Percentiles rank a stretch among this genome's conserved stretches.
Evolutionary conservation across 768 basidiomycete genomes (phyloP).

Genomic region (Lactarius deliciosus): DNA sequence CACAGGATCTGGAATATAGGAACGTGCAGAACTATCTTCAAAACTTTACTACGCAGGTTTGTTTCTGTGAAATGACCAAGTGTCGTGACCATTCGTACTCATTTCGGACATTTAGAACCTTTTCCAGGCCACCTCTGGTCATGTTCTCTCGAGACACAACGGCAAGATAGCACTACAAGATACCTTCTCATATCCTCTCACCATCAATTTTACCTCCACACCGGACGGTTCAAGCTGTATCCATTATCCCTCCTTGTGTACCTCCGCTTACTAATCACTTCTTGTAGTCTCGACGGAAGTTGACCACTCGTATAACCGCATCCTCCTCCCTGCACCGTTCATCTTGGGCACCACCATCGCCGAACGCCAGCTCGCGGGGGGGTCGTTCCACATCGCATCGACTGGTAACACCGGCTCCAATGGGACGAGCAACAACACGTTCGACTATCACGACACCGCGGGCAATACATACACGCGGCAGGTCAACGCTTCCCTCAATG

Average conservation of each 20-base stretch:
- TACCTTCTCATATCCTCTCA: slow-evolving; percentile 49
- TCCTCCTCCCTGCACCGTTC: slow-evolving; percentile 56
- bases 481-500: slow-evolving; percentile 60
- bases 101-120: slow-evolving; percentile 41
- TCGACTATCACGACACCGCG: slow-evolving; percentile 55
- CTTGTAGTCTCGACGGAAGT: slow-evolving; percentile 51
- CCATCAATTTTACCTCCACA: slow-evolving; percentile 35
- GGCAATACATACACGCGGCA: slow-evolving; percentile 38
- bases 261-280: background rate
- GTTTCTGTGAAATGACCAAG: background rate
- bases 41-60: slow-evolving; percentile 44
- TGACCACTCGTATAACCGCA: slow-evolving; percentile 70
- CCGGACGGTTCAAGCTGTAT: slow-evolving; percentile 38
- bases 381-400: slow-evolving; percentile 47
- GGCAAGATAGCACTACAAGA: slow-evolving; percentile 46
- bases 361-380: slow-evolving; percentile 58
- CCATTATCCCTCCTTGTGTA: slow-evolving; percentile 4
- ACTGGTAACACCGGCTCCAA: slow-evolving; percentile 55
- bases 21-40: slow-evolving; percentile 63
- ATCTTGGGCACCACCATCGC: slow-evolving; percentile 55
- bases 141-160: slow-evolving; percentile 50
- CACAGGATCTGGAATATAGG: slow-evolving; percentile 58
- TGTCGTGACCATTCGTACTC: background rate
- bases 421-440: slow-evolving; percentile 68
- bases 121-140: slow-evolving; percentile 45